phyloP scores from a whole-genome alignment of 768 basidiomycete species.

The Panus rudis region DNA sequence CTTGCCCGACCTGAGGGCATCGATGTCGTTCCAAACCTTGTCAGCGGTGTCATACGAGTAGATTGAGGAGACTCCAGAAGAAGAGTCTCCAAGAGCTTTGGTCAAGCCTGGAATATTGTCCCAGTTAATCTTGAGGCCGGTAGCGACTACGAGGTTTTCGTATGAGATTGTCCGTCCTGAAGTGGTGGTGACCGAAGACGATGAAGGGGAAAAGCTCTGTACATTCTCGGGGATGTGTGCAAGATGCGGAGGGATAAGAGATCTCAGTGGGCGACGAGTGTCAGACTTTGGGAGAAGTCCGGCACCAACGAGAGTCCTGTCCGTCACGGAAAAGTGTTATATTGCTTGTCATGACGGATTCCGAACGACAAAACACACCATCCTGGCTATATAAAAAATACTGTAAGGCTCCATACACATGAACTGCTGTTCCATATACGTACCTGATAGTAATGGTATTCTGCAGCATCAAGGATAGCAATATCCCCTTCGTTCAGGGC shows the following conservation, averaged over 20 bases:
- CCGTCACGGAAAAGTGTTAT: slow-evolving; percentile 1
- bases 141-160: slow-evolving; percentile 82
- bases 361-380: slow-evolving; percentile 72
- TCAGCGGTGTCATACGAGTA: slow-evolving; percentile 89
- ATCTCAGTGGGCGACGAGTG: slow-evolving; percentile 56
- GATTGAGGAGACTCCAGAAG: slow-evolving; percentile 83
- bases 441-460: slow-evolving; percentile 83
- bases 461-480: slow-evolving; percentile 75
- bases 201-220: slow-evolving; percentile 64
- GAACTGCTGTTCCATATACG: slow-evolving; percentile 5
- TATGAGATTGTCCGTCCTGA: slow-evolving; percentile 69
- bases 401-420: neutral
- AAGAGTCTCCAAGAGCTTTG: slow-evolving; percentile 68
- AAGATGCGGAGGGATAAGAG: slow-evolving; percentile 72
- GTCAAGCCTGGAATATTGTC: slow-evolving; percentile 64
- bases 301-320: slow-evolving; percentile 88
- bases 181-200: slow-evolving; percentile 65
- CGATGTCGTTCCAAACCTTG: slow-evolving; percentile 81
- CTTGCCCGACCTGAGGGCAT: slow-evolving; percentile 65
- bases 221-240: slow-evolving; percentile 66
- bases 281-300: slow-evolving; percentile 69
- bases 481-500: slow-evolving; percentile 69
- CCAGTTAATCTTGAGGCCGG: slow-evolving; percentile 86
- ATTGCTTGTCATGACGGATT: too few relatives aligned
- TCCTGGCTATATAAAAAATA: slow-evolving; percentile 57